These are phyloP conservation scores for Aplosporella prunicola DNA, from an alignment of 2,329 filamentous ascomycete species.

Conservation along the genomic window DNA sequence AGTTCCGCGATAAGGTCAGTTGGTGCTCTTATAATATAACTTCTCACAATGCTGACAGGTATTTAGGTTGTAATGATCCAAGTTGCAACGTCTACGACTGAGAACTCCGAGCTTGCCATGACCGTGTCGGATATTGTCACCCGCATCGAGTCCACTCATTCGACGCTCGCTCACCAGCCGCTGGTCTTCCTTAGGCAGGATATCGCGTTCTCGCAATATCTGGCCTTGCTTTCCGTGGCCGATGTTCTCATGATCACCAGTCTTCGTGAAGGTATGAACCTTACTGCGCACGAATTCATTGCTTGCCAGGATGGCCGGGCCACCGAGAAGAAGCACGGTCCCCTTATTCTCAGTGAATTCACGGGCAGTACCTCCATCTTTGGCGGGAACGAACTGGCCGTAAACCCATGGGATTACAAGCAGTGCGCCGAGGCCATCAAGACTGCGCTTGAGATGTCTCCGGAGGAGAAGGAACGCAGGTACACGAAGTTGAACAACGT, in stretches of 20 bases:
- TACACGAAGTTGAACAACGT: slow-evolving; percentile 66
- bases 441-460: slow-evolving; percentile 68
- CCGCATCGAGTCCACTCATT: slow-evolving; percentile 83
- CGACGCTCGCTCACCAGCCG: slow-evolving; percentile 83
- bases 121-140: slow-evolving; percentile 91
- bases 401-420: slow-evolving; percentile 94
- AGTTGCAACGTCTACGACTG: slow-evolving; percentile 82
- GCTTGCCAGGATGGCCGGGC: slow-evolving; percentile 80
- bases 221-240: slow-evolving; percentile 82
- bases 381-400: slow-evolving; percentile 65
- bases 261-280: slow-evolving; percentile 92
- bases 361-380: slow-evolving; percentile 87
- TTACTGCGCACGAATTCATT: slow-evolving; percentile 89
- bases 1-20: slow-evolving; percentile 65
- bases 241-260: slow-evolving; percentile 92
- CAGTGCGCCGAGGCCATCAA: slow-evolving; percentile 81
- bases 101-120: slow-evolving; percentile 78
- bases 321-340: slow-evolving; percentile 68
- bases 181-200: slow-evolving; percentile 93
- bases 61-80: slow-evolving; percentile 77
- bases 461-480: slow-evolving; percentile 61
- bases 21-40: background rate
- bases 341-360: slow-evolving; percentile 88
- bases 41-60: slow-evolving; percentile 8
- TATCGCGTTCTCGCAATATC: slow-evolving; percentile 83